phyloP scores from a whole-genome alignment of 2,329 filamentous ascomycete species.

The Cordyceps militaris region DNA sequence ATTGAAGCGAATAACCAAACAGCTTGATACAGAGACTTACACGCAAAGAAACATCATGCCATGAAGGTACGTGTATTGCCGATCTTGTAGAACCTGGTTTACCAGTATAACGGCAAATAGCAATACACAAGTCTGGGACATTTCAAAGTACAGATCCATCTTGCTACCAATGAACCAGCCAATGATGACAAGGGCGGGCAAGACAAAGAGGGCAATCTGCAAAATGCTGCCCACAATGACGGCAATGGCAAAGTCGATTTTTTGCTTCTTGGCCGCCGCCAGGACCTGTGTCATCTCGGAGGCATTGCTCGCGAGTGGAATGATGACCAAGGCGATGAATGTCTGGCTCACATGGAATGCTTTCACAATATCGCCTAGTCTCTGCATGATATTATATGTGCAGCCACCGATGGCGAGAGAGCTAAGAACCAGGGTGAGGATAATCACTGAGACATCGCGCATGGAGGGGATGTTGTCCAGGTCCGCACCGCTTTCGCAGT shows the following conservation, averaged over 20 bases:
- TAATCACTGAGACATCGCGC: slow-evolving; percentile 4
- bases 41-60: slow-evolving; percentile 15
- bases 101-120: slow-evolving; percentile 15
- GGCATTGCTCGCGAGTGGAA: slow-evolving; percentile 16
- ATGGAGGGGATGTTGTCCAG: slow-evolving; percentile 9
- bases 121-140: slow-evolving; percentile 16
- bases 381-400: slow-evolving; percentile 14
- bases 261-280: slow-evolving; percentile 13
- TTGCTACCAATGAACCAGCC: slow-evolving; percentile 11
- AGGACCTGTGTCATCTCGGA: slow-evolving; percentile 15
- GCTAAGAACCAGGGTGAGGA: not conserved
- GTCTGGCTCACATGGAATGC: slow-evolving; percentile 14
- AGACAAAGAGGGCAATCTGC: slow-evolving; percentile 16
- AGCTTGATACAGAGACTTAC: slow-evolving; percentile 2
- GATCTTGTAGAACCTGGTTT: slow-evolving; percentile 16
- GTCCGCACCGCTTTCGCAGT: slow-evolving; percentile 6
- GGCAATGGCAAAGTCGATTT: slow-evolving; percentile 15
- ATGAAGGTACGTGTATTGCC: slow-evolving; percentile 16
- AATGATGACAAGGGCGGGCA: slow-evolving; percentile 14
- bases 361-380: slow-evolving; percentile 7
- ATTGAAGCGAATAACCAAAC: not conserved
- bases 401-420: slow-evolving; percentile 13
- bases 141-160: slow-evolving; percentile 16
- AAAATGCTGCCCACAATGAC: slow-evolving; percentile 17
- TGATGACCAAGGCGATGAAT: slow-evolving; percentile 15